These are phyloP conservation scores for Suillus discolor DNA, from an alignment of 768 basidiomycete genomes.

Conservation along the genomic window DNA sequence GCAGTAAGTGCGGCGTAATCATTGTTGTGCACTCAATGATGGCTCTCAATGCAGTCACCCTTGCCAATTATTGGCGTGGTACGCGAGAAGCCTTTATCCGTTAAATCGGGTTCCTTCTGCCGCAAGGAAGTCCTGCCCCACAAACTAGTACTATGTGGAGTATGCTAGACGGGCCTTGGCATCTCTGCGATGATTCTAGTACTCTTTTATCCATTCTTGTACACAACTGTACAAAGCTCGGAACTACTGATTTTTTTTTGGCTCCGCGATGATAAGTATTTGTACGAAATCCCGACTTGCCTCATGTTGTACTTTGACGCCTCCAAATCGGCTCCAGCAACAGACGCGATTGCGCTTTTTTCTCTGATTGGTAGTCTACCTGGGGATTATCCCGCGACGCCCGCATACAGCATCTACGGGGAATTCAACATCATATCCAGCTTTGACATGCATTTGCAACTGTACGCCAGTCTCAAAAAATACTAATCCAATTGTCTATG, in stretches of 20 bases:
- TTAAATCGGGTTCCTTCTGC: conserved; percentile 1
- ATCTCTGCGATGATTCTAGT: not conserved
- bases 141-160: not conserved
- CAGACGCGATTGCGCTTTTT: conserved; percentile 1
- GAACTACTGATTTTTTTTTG: not conserved
- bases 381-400: not conserved
- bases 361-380: not conserved
- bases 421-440: not conserved
- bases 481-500: not conserved
- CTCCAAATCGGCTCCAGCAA: not conserved
- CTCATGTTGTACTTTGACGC: not conserved
- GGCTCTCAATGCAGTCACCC: not conserved
- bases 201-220: not conserved
- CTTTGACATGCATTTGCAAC: not conserved
- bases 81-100: not conserved
- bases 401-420: not conserved
- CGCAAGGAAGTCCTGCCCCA: not conserved
- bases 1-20: conserved; percentile 2
- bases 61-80: not conserved
- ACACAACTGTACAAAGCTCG: not conserved
- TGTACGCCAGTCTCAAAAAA: not conserved
- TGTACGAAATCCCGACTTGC: conserved; percentile 10
- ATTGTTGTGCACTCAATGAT: not conserved
- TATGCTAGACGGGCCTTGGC: not conserved
- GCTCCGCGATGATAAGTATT: conserved; percentile 2